Percentiles rank a stretch among this genome's conserved stretches.
Conservation (phyloP, 345 rosid genomes). For the Boechera retrofracta region DNA sequence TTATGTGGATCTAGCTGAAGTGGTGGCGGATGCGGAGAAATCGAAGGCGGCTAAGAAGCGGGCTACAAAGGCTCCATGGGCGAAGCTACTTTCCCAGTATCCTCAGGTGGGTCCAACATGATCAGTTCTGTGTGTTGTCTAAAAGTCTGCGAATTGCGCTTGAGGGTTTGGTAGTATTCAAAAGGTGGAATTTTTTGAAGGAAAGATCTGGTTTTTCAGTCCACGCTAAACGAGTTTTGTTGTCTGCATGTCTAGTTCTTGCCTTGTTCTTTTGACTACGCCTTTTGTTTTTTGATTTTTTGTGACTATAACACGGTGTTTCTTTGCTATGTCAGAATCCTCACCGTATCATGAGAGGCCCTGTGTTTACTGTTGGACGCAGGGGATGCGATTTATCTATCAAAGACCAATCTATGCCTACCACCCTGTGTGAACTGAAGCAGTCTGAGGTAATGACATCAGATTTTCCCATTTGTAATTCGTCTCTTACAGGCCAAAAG, state of each 20-base stretch:
- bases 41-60: conserved; percentile 45
- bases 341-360: conserved; percentile 63
- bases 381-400: conserved; percentile 74
- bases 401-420: conserved; percentile 64
- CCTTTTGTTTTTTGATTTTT: neutral
- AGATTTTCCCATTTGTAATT: neutral
- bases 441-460: conserved; percentile 68
- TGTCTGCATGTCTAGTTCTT: conserved; percentile 24
- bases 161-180: conserved; percentile 13
- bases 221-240: neutral
- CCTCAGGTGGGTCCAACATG: conserved; percentile 60
- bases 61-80: conserved; percentile 74
- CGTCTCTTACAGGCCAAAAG: conserved; percentile 18
- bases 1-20: conserved; percentile 53
- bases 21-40: conserved; percentile 35
- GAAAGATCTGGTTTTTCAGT: conserved; percentile 26
- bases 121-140: neutral
- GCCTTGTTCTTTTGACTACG: conserved; percentile 1
- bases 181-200: neutral
- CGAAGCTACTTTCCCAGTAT: conserved; percentile 86
- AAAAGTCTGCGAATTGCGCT: conserved; percentile 7
- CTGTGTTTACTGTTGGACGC: conserved; percentile 80
- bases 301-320: conserved; percentile 24
- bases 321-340: conserved; percentile 64
- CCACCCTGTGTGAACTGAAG: conserved; percentile 73